phyloP scores from a whole-genome alignment of 129 eudicot genomes.

The Apium graveolens region DNA sequence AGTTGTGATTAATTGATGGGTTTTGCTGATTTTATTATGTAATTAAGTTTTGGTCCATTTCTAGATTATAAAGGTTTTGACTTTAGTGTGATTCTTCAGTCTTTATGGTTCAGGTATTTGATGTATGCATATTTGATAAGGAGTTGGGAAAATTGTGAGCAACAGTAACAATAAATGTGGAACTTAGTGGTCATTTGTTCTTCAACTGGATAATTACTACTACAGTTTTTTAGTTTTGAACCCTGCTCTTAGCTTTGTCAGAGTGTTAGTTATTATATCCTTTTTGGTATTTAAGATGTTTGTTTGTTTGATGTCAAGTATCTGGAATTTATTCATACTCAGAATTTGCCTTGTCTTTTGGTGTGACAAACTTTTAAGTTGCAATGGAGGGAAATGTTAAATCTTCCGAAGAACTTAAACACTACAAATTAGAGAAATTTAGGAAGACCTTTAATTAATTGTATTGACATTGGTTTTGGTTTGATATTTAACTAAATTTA shows the following conservation, averaged over 20 bases:
- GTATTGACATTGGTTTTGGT: not conserved
- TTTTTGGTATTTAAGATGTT: not conserved
- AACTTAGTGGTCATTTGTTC: not conserved
- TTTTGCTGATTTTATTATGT: not conserved
- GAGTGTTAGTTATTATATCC: not conserved
- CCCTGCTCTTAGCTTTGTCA: not conserved
- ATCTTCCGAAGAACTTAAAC: not conserved
- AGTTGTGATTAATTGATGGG: not conserved
- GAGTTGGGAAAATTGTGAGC: not conserved
- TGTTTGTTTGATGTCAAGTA: not conserved
- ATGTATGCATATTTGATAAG: not conserved
- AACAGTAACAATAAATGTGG: not conserved
- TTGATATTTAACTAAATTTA: not conserved
- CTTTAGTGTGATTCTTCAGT: not conserved
- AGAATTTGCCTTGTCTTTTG: not conserved
- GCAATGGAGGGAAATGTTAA: not conserved
- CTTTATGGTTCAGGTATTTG: not conserved
- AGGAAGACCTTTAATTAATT: not conserved
- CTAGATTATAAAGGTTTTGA: not conserved
- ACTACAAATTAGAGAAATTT: not conserved
- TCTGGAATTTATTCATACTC: not conserved
- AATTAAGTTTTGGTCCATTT: not conserved
- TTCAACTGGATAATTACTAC: not conserved
- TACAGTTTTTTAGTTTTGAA: not conserved
- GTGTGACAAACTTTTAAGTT: not conserved